Percentiles rank a stretch among this genome's conserved stretches.
Conservation (phyloP, 2,329 filamentous ascomycete genomes). For the Penicillium olsonii region DNA sequence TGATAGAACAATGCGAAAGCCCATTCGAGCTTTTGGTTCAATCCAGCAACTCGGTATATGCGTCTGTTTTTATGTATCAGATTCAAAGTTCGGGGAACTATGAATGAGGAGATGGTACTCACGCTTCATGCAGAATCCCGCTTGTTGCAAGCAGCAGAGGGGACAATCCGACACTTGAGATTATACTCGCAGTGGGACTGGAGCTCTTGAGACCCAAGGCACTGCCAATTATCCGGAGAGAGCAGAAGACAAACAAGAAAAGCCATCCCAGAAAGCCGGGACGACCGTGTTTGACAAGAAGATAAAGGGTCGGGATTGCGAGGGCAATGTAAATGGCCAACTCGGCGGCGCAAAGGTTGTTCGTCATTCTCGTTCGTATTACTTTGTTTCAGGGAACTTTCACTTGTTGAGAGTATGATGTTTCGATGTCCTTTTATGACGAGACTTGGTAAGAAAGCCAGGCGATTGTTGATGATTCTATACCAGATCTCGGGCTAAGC, state of each 20-base stretch:
- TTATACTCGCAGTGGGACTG: conserved; percentile 33
- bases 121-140: conserved; percentile 42
- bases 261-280: conserved; percentile 42
- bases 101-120: conserved; percentile 8
- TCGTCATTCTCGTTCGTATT: not conserved
- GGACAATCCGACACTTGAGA: conserved; percentile 43
- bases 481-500: too few relatives aligned
- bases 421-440: too few relatives aligned
- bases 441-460: too few relatives aligned
- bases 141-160: conserved; percentile 33
- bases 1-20: conserved; percentile 12
- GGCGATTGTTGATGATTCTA: too few relatives aligned
- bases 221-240: conserved; percentile 38
- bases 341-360: not conserved
- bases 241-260: conserved; percentile 42
- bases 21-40: not conserved
- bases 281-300: conserved; percentile 37
- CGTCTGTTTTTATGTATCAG: not conserved
- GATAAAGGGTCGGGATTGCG: conserved; percentile 31
- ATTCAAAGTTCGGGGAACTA: too few relatives aligned
- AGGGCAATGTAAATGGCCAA: conserved; percentile 39
- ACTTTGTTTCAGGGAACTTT: not conserved
- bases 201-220: conserved; percentile 12
- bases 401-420: too few relatives aligned
- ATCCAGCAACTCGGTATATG: not conserved